Conservation (phyloP, 2,329 filamentous ascomycete genomes). For the Lachnellula cervina region DNA sequence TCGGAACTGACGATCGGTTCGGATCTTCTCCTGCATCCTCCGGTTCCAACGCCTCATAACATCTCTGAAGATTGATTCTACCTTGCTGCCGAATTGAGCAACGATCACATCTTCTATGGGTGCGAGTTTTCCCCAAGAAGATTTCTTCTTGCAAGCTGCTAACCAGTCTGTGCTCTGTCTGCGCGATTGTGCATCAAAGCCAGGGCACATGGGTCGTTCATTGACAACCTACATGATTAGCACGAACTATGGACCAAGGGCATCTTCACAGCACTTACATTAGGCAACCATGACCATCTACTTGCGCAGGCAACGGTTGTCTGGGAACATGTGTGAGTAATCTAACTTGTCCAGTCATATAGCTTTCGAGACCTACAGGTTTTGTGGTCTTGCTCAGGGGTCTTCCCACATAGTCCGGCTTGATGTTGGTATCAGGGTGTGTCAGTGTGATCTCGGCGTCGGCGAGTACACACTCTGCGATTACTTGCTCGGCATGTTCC, state of each 20-base stretch:
- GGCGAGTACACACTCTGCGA: constrained; percentile 5
- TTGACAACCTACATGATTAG: not conserved
- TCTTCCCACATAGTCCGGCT: not conserved
- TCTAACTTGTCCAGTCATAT: not conserved
- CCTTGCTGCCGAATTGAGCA: not conserved
- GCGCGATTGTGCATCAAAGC: not conserved
- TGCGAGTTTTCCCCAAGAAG: not conserved
- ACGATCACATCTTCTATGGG: not conserved
- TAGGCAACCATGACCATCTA: not conserved
- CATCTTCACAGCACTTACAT: not conserved
- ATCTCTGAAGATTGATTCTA: not conserved
- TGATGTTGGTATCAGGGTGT: not conserved
- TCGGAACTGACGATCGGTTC: not conserved
- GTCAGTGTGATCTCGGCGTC: constrained; percentile 1
- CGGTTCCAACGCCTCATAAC: not conserved
- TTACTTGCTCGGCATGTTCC: not conserved
- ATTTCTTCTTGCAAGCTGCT: not conserved
- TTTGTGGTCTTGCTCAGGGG: not conserved
- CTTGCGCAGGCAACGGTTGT: not conserved
- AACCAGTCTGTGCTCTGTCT: not conserved
- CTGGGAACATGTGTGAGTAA: not conserved
- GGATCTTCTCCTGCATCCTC: not conserved
- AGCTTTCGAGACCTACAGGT: not conserved
- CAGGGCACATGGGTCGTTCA: not conserved
- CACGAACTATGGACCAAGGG: not conserved